These are phyloP conservation scores for Polyporus tsugae DNA, from an alignment of 1,284 basidiomycete species.

Conservation along the genomic window DNA sequence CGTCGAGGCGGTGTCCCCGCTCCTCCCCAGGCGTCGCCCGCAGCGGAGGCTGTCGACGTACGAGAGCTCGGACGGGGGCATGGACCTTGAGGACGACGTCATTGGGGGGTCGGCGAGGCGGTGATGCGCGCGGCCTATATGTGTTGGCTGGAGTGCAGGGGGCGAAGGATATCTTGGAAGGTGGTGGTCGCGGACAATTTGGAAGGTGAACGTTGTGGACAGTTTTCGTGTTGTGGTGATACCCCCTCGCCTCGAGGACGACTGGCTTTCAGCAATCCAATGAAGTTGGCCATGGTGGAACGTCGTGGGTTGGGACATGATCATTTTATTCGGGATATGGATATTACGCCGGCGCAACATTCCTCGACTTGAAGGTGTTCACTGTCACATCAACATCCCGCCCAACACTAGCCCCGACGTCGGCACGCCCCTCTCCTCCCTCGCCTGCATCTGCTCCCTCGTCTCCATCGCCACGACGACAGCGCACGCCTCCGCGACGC, in stretches of 20 bases:
- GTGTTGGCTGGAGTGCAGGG: too few relatives aligned
- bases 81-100: conserved; percentile 52
- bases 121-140: conserved; percentile 7
- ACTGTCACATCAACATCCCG: not conserved
- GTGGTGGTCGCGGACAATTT: not conserved
- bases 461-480: conserved; percentile 15
- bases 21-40: conserved; percentile 21
- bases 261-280: not conserved
- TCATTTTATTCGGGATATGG: too few relatives aligned
- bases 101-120: conserved; percentile 48
- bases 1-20: conserved; percentile 32
- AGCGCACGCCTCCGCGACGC: conserved; percentile 21
- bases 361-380: too few relatives aligned
- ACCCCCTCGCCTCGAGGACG: too few relatives aligned
- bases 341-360: too few relatives aligned
- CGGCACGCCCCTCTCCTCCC: conserved; percentile 13
- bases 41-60: conserved; percentile 52
- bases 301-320: too few relatives aligned
- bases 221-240: not conserved
- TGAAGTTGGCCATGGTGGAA: not conserved
- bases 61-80: conserved; percentile 51
- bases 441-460: conserved; percentile 10
- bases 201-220: not conserved
- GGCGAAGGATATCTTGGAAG: too few relatives aligned
- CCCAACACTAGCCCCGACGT: conserved; percentile 18